Base-by-base conservation (phyloP, 352 stramenopile genomes). In the Detonula confervacea region DNA sequence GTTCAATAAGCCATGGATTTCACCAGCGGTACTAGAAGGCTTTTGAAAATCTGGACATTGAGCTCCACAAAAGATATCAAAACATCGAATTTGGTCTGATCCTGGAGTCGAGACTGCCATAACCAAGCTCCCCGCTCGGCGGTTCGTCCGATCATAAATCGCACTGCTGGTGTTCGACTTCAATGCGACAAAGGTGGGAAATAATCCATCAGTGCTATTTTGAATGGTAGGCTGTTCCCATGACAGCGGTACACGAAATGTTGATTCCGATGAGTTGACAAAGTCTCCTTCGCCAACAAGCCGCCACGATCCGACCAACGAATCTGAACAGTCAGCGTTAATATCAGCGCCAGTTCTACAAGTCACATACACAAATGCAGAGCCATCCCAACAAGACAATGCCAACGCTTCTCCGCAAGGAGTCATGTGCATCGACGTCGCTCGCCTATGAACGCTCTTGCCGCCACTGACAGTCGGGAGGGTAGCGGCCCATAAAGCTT, bases 1-100 rank as follows among this genome's bases (percentile, higher is more conserved):
- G n/a, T 4, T 49, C 39, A n/a, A 4, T 18, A 49, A 20, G 16
- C 39, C 39, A 49, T 49, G 39, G n/a, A 49, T 49, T 49, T 49
- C 39, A 49, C 39, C 39, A 14, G 1, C n/a, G 39, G 9, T 49
- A 49, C 4, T 49, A n/a, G 39, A 4, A 49, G 8, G 4, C 39
- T 49, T 18, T 4, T 12, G 5, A 18, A 49, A 18, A 49, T 49
- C 39, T 49, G 39, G 39, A 49, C 4, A 49, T 49, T 49, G 39
- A 49, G 16, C 39, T 49, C 39, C 39, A 49, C 5, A 49, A 49
- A 49, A 49, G 39, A 49, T 12, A 49, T 49, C 39, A 49, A 49
- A 49, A 49, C 39, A 49, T 49, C 39, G 39, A 18, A 49, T 49
- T 12, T 49, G 4, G n/a, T 49, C 39, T 49, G 39, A 49, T 14